Evolutionary conservation across 2,329 filamentous ascomycete genomes (phyloP), one percentile per base, ranked within the genome.

Genomic region (Hypoxylon rubiginosum): DNA sequence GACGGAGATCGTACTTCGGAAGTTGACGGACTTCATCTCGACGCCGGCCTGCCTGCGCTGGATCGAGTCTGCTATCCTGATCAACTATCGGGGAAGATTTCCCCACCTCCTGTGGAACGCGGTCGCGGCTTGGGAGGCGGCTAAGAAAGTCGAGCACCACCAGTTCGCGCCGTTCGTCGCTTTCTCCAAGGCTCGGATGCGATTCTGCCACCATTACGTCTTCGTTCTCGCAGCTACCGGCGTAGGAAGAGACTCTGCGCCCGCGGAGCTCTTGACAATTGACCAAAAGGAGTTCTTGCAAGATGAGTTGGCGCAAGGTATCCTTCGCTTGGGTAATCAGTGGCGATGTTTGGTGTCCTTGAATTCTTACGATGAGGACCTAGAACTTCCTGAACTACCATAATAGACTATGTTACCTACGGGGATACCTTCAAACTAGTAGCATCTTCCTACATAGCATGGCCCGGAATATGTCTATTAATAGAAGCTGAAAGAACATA

Each of bases 61-160:
- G 62, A 39, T 70, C 30, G 65, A 65, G 49, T 46, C 19, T 13
- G 67, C 55, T 5, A 66, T 70, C 13, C 57, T 70, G 3, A 68
- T 66, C 32, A 68, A 69, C 30, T 70, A 68, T 28, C 28, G 34
- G 30, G 55, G 64, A 3, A 45, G 30, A 17, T 69, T 68, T 34
- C 58, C 64, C 1, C 64, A 68, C 19, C 39, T 68, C 13, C 26
- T 68, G 15, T 63, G 58, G 53, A 67, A 68, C 11, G 67, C 67
- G 9, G 52, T 60, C 2, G 26, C 58, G 4, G 53, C 48, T 3
- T 69, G 64, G 64, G 11, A 49, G n/a, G 64, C 64, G 7, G 64
- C 48, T 2, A 57, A 32, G 19, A 9, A 30, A 7, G 32, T 36
- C 34, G 34, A 56, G 9, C 41, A n/a, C n/a, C 60, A 64, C 30